Evolutionary conservation across 306 rosid species (phyloP).

Genomic region (Trifolium dubium): DNA sequence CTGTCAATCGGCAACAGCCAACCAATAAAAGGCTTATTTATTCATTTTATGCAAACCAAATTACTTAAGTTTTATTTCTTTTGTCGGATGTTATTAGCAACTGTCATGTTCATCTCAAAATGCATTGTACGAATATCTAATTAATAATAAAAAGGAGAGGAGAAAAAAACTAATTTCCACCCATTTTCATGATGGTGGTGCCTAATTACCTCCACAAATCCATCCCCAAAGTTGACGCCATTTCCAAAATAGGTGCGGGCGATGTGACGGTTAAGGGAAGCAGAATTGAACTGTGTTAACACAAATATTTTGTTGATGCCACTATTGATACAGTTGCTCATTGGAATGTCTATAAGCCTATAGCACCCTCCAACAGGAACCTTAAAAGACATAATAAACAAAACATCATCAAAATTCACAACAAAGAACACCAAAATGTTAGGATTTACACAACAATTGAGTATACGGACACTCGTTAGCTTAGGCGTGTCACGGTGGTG

Average conservation of each 20-base stretch:
- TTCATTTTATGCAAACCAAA: constrained; percentile 5
- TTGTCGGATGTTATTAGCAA: not conserved
- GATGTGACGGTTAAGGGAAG: constrained; percentile 92
- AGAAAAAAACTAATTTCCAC: not conserved
- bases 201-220: constrained; percentile 80
- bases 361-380: constrained; percentile 97
- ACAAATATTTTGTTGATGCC: constrained; percentile 87
- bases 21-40: not conserved
- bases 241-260: constrained; percentile 87
- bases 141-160: not conserved
- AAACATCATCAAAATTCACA: constrained; percentile 3
- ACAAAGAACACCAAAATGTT: not conserved
- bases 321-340: constrained; percentile 96
- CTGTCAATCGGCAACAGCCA: constrained; percentile 36
- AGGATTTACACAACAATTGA: constrained; percentile 8
- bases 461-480: too few species aligned
- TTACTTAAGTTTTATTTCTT: not conserved
- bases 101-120: constrained; percentile 20
- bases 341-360: constrained; percentile 91
- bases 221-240: constrained; percentile 90
- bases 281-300: constrained; percentile 87
- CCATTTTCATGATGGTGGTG: constrained; percentile 26
- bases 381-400: constrained; percentile 45
- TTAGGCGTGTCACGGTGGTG: too few species aligned
- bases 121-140: not conserved